phyloP scores from a whole-genome alignment of 2,329 filamentous ascomycete species.

The Aspergillus sp. region DNA sequence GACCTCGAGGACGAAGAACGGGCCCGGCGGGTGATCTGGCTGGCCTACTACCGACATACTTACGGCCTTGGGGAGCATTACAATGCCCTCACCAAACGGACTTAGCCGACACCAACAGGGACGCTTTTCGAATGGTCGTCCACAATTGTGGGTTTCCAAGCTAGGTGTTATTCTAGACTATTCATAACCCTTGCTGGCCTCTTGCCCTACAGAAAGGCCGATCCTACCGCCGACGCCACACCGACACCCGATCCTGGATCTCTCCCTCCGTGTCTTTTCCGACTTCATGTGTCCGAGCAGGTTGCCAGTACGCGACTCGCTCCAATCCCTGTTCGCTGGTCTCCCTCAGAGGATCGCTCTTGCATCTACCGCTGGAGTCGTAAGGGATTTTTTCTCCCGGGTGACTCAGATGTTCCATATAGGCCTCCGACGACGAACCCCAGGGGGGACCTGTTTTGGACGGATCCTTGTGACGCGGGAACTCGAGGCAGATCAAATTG shows the following conservation, averaged over 20 bases:
- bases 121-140: neutral
- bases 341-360: slow-evolving; percentile 46
- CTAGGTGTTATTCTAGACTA: too few species aligned
- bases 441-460: slow-evolving; percentile 69
- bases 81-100: slow-evolving; percentile 69
- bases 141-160: too few species aligned
- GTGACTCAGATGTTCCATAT: slow-evolving; percentile 66
- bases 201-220: neutral
- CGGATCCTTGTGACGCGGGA: slow-evolving; percentile 69
- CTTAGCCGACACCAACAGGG: slow-evolving; percentile 13
- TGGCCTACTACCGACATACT: slow-evolving; percentile 92
- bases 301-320: slow-evolving; percentile 54
- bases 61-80: slow-evolving; percentile 97
- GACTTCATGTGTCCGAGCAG: slow-evolving; percentile 54
- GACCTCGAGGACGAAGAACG: slow-evolving; percentile 40
- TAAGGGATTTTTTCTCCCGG: slow-evolving; percentile 69
- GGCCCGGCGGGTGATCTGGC: slow-evolving; percentile 69
- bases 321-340: slow-evolving; percentile 39
- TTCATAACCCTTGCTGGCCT: too few species aligned
- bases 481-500: slow-evolving; percentile 68
- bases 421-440: slow-evolving; percentile 65
- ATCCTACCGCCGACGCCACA: slow-evolving; percentile 38
- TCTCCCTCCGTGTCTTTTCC: slow-evolving; percentile 46
- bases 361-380: slow-evolving; percentile 51
- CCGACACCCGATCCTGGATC: slow-evolving; percentile 41